These are phyloP conservation scores for Mycocentrospora acerina DNA, from an alignment of 2,329 filamentous ascomycete species.

Conservation along the genomic window DNA sequence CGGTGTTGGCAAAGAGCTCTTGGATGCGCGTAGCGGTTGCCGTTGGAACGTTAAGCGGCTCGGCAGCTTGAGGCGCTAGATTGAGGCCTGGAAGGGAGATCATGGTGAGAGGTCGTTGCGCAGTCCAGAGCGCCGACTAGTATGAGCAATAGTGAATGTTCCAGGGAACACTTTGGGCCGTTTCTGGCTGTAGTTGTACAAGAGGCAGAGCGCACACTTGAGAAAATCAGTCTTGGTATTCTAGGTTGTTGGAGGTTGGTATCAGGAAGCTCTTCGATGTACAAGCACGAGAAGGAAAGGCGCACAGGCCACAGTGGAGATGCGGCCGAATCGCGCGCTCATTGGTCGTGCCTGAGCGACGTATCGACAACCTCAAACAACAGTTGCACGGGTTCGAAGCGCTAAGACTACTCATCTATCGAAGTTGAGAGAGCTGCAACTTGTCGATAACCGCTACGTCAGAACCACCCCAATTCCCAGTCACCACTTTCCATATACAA, in stretches of 20 bases:
- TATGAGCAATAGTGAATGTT: no score
- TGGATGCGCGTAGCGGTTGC: constrained; percentile 39
- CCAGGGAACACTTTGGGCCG: no score
- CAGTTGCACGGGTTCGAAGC: neutral
- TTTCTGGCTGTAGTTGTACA: no score
- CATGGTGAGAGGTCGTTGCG: constrained; percentile 16
- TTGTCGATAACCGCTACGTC: no score
- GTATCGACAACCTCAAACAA: constrained; percentile 1
- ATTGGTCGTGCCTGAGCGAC: neutral
- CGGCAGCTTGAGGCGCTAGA: constrained; percentile 36
- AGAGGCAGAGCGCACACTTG: neutral
- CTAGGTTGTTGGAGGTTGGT: no score
- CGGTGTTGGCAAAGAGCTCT: constrained; percentile 48
- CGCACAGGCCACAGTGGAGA: no score
- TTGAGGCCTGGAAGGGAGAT: constrained; percentile 51
- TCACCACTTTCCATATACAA: no score
- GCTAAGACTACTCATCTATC: neutral
- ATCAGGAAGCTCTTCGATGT: neutral
- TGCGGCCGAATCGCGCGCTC: neutral
- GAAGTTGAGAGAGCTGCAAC: neutral
- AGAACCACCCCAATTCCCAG: no score
- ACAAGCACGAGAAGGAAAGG: no score
- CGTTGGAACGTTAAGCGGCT: constrained; percentile 23
- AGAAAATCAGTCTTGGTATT: neutral
- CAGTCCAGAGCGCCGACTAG: neutral